Base-by-base conservation (phyloP, 2,329 filamentous ascomycete genomes). In the Metarhizium sp. region DNA sequence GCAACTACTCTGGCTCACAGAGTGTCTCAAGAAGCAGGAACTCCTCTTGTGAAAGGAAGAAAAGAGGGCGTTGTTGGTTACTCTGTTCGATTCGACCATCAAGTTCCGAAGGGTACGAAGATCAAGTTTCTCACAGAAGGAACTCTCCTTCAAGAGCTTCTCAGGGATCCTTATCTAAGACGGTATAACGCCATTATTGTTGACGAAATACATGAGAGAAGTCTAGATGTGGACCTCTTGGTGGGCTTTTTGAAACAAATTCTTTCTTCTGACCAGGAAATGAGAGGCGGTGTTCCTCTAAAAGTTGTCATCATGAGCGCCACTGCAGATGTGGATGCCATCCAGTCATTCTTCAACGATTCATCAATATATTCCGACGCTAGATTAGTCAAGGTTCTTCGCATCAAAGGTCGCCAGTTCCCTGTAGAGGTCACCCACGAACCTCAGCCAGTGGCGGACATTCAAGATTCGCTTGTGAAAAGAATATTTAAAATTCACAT, bases 241-340 rank as follows among this genome's bases (percentile, higher is more conserved):
- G 77, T 95, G 30, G 94, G 94, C 0, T 97, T 99, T 60, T 68
- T 99, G 59, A 89, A 89, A 66, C 86, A 88, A 58, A 81, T 97
- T 50, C 73, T 94, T 1, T 75, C 77, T 1, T 76, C 79, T 2
- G 77, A 84, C 55, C 79, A 81, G 42, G 76, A 80, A 48, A 84
- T 84, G 6, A 82, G 87, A 4, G 84, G 86, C 7, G 88, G 87
- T 5, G 74, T 87, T 34, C 85, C 88, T 1, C 74, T 99, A 55
- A 97, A 96, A 69, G 84, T 97, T 3, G 82, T 96, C 38, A 82
- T 97, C 66, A 99, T 99, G 94, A 96, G 92, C 78, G 94, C 94
- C 51, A 99, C 94, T 6, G 90, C 91, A 42, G 90, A 97, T 68
- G 85, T 96, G 56, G 86, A 92, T 58, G 83, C 80, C 55, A 83